Conservation (phyloP, 1,139 yeast genomes). For the Yarrowia galli region DNA sequence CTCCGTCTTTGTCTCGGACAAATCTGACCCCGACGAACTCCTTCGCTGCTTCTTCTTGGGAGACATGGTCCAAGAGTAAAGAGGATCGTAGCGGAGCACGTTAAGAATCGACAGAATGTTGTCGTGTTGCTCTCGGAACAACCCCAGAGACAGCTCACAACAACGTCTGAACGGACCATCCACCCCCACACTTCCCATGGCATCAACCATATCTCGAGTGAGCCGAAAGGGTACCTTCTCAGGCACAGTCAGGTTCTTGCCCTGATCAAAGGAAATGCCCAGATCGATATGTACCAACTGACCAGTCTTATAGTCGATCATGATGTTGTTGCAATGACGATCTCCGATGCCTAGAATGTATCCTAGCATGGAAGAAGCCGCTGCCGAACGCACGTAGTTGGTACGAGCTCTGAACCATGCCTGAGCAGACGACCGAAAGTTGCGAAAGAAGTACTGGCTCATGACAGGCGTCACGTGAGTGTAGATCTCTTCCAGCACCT, state of each 20-base stretch:
- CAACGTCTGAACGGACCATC: slow-evolving; percentile 76
- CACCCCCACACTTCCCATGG: slow-evolving; percentile 83
- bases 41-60: slow-evolving; percentile 59
- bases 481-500: slow-evolving; percentile 61
- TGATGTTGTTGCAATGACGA: slow-evolving; percentile 88
- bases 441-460: slow-evolving; percentile 71
- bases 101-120: slow-evolving; percentile 83
- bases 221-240: slow-evolving; percentile 93
- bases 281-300: slow-evolving; percentile 96
- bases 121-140: slow-evolving; percentile 68
- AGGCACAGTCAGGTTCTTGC: slow-evolving; percentile 81
- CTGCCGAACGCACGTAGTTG: slow-evolving; percentile 78
- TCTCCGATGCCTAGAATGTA: slow-evolving; percentile 92
- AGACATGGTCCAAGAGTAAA: slow-evolving; percentile 87
- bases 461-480: slow-evolving; percentile 68
- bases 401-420: slow-evolving; percentile 75
- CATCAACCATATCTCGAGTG: slow-evolving; percentile 91
- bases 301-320: slow-evolving; percentile 79
- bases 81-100: slow-evolving; percentile 89
- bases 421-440: slow-evolving; percentile 58
- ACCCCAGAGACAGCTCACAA: slow-evolving; percentile 76
- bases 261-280: slow-evolving; percentile 96
- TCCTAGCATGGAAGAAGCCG: slow-evolving; percentile 87
- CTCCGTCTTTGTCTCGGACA: not conserved
- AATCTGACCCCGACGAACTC: not conserved